Conservation (phyloP, 2,329 filamentous ascomycete species). For the Pseudogymnoascus sp. region DNA sequence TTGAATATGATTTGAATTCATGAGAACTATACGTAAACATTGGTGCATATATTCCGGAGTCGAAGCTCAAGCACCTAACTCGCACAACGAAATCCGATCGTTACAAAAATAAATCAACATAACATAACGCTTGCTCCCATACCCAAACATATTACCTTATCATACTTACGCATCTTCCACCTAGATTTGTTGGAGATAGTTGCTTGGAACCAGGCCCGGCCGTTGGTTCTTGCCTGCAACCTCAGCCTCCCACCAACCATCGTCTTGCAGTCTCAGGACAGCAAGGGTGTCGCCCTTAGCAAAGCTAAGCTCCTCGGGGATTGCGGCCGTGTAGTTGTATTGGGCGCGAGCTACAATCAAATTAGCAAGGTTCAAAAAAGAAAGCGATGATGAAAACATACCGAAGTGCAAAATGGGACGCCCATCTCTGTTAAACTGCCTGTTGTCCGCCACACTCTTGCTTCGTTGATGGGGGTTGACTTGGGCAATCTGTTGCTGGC, state of each 20-base stretch:
- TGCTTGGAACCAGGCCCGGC: slow-evolving; percentile 59
- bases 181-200: slow-evolving; percentile 42
- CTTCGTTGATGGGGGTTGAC: slow-evolving; percentile 45
- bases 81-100: not conserved
- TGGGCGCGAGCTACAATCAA: slow-evolving; percentile 67
- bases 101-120: not conserved
- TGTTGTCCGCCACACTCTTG: slow-evolving; percentile 76
- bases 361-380: slow-evolving; percentile 19
- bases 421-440: slow-evolving; percentile 79
- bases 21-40: slow-evolving; percentile 8
- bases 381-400: slow-evolving; percentile 45
- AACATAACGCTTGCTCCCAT: not conserved
- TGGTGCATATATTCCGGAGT: slow-evolving; percentile 4
- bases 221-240: slow-evolving; percentile 60
- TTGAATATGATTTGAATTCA: slow-evolving; percentile 6
- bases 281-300: slow-evolving; percentile 86
- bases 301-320: slow-evolving; percentile 90
- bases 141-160: slow-evolving; percentile 4
- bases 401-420: slow-evolving; percentile 86
- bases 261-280: slow-evolving; percentile 84
- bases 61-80: slow-evolving; percentile 1
- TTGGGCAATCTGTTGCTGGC: slow-evolving; percentile 18
- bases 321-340: slow-evolving; percentile 90
- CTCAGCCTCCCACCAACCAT: slow-evolving; percentile 99
- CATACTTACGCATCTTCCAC: not conserved